phyloP scores from a whole-genome alignment of 495 filamentous ascomycete genomes.

The Neurospora cerealis region DNA sequence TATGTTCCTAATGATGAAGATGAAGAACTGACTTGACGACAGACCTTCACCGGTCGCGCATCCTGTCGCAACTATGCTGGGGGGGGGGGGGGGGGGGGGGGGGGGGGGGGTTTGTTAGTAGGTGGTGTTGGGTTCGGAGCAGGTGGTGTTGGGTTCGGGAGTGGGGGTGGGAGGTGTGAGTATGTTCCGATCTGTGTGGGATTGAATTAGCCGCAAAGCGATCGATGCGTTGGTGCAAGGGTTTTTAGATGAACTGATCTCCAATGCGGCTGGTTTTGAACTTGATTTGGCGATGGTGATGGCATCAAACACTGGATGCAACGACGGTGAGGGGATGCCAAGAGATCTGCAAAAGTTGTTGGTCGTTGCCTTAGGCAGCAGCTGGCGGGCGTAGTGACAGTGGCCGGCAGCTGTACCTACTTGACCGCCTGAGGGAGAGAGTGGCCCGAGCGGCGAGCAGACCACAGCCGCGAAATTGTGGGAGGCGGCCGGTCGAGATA shows the following conservation, averaged over 20 bases:
- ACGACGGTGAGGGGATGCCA: not conserved
- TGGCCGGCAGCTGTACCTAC: not conserved
- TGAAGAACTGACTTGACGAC: not conserved
- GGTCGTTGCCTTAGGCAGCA: not conserved
- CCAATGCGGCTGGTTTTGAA: not conserved
- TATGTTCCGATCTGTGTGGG: not conserved
- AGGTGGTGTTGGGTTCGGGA: no score
- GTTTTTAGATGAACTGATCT: not conserved
- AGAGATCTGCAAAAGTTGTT: not conserved
- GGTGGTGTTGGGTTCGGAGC: no score
- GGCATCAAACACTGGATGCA: not conserved
- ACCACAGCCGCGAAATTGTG: slow-evolving; percentile 29
- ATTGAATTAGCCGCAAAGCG: not conserved
- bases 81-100: no score
- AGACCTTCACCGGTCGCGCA: not conserved
- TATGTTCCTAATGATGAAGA: not conserved
- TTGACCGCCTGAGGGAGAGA: not conserved
- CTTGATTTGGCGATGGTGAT: not conserved
- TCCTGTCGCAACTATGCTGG: not conserved
- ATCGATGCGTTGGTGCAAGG: not conserved
- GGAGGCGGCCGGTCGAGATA: slow-evolving; percentile 16
- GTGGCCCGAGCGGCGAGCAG: slow-evolving; percentile 1
- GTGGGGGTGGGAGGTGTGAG: not conserved
- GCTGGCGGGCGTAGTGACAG: not conserved
- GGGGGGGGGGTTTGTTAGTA: no score